phyloP scores from a whole-genome alignment of 148 eudicot species.

The Camellia lanceoleosa region DNA sequence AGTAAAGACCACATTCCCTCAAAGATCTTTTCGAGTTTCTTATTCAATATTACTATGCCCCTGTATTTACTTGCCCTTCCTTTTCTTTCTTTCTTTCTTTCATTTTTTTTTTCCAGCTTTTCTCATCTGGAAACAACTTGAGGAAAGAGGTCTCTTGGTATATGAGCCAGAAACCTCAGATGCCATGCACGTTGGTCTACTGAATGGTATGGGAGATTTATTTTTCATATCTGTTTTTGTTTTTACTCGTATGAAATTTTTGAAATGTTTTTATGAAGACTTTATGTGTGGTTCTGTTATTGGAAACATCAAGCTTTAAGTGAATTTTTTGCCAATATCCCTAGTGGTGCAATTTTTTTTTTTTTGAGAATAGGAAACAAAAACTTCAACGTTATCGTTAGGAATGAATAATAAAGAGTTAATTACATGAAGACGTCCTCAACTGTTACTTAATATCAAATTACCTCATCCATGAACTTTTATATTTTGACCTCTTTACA shows the following conservation, averaged over 20 bases:
- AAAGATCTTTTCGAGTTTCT: neutral
- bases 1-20: conserved; percentile 12
- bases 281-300: neutral
- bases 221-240: neutral
- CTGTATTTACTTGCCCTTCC: neutral
- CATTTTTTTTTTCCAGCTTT: neutral
- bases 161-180: neutral
- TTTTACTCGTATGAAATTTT: neutral
- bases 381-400: too few relatives aligned
- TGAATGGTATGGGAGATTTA: neutral
- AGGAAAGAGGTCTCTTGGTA: neutral
- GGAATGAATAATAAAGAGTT: too few relatives aligned
- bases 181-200: neutral
- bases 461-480: too few relatives aligned
- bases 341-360: too few relatives aligned
- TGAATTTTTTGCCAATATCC: neutral
- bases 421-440: too few relatives aligned
- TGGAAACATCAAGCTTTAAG: neutral
- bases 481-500: too few relatives aligned
- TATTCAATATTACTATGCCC: neutral
- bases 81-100: neutral
- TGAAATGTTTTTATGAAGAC: neutral
- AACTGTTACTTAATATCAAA: too few relatives aligned
- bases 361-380: too few relatives aligned
- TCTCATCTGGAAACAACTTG: neutral